These are phyloP conservation scores for Diphasiastrum complanatum DNA, from an alignment of 83 land plant genomes.

Conservation along the genomic window DNA sequence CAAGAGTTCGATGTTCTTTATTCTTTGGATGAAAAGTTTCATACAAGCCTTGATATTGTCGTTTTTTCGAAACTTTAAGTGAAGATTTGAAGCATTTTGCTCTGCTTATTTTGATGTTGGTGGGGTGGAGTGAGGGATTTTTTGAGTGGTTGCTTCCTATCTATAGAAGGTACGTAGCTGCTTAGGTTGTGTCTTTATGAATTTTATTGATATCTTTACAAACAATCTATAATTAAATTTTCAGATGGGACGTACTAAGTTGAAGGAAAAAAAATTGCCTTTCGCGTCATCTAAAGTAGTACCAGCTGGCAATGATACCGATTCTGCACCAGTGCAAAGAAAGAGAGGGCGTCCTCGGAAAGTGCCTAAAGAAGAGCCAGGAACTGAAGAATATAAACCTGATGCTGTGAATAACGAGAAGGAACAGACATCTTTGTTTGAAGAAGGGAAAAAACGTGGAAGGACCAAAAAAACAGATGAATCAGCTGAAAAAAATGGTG, in stretches of 20 bases:
- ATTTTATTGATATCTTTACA: no score
- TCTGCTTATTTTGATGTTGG: no score
- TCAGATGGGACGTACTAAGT: constrained; percentile 26
- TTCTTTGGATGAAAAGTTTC: no score
- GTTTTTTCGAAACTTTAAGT: no score
- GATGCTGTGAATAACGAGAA: constrained; percentile 11
- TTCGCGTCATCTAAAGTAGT: constrained; percentile 11
- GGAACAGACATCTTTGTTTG: constrained; percentile 10
- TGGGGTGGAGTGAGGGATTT: no score
- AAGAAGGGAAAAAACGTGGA: constrained; percentile 17
- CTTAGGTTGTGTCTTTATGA: no score
- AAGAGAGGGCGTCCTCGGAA: constrained; percentile 26
- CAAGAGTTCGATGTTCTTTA: no score
- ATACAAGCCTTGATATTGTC: no score
- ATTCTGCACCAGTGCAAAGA: constrained; percentile 21
- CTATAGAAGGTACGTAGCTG: no score
- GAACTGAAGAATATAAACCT: constrained; percentile 15
- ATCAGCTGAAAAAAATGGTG: constrained; percentile 6
- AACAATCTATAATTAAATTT: no score
- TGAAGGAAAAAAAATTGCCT: constrained; percentile 9
- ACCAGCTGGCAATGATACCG: constrained; percentile 15
- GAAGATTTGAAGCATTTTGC: no score
- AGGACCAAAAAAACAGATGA: constrained; percentile 9
- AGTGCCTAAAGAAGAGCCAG: constrained; percentile 17
- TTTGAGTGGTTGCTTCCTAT: no score